Evolutionary conservation across 148 eudicot species (phyloP), one percentile per base, ranked within the genome.

Genomic region (Nyssa sinensis): DNA sequence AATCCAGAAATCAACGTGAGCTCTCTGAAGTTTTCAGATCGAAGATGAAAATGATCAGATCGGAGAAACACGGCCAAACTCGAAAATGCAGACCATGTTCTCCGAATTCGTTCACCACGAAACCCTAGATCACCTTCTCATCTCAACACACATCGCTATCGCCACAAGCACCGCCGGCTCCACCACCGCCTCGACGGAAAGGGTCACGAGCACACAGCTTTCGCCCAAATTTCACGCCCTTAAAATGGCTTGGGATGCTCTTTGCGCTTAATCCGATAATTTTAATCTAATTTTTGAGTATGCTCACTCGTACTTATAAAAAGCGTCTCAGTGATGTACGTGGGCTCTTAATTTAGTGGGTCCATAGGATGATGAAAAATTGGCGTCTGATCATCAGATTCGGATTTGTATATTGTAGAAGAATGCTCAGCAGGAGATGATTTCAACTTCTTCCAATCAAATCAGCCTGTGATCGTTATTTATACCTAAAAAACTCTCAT

Each of bases 181-280:
- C 57, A 17, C 44, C 44, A 37, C 57, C 21, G 57, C 44, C 44
- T 37, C 44, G 16, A 13, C 13, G 59, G 19, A 55, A 55, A 55
- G 21, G 49, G 29, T 9, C 44, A 65, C 44, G 9, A n/a, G 24
- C 41, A 1, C 67, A 64, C 67, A 8, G 67, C 28, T 33, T n/a
- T 49, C 24, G 19, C 68, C 49, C 47, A 7, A 65, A 19, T 21
- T 65, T 65, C 44, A 65, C 68, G 68, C 68, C 68, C 49, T 65
- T 23, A 35, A 10, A 65, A 3, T 35, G 68, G 68, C 21, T 35
- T 34, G 47, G 24, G 68, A 65, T 1, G 1, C 49, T 34, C 49
- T 33, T 35, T 65, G n/a, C 35, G 10, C 65, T 62, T 62, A 29
- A 29, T 30, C 33, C 34, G 35, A 29, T 6, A 28, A 62, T 24